Evolutionary conservation across 305 asterid species (phyloP).

Genomic region (Solanum hybrid): DNA sequence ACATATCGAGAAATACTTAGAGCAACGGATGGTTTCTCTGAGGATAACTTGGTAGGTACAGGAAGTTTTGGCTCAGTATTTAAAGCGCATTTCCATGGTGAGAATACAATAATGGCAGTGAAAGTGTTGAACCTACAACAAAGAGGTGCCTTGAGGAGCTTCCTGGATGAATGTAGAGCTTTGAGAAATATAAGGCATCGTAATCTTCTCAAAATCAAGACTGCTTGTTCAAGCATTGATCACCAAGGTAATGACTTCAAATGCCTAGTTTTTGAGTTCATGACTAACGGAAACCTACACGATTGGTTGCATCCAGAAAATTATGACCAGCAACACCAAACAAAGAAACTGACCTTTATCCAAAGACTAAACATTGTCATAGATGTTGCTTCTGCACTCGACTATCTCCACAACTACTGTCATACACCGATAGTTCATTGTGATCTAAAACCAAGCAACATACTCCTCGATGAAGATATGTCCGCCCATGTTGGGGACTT

Average conservation of each 20-base stretch:
- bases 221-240: constrained; percentile 25
- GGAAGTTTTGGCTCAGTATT: constrained; percentile 36
- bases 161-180: constrained; percentile 31
- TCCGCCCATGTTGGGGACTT: constrained; percentile 38
- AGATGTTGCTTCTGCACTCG: constrained; percentile 37
- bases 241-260: constrained; percentile 27
- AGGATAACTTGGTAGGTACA: constrained; percentile 20
- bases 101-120: constrained; percentile 20
- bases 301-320: constrained; percentile 18
- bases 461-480: constrained; percentile 29
- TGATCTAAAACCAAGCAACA: constrained; percentile 36
- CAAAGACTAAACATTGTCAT: constrained; percentile 28
- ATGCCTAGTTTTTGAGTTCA: constrained; percentile 28
- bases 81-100: constrained; percentile 11
- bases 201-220: constrained; percentile 22
- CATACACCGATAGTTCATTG: constrained; percentile 27
- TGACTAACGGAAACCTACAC: constrained; percentile 29
- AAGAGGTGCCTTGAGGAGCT: constrained; percentile 23
- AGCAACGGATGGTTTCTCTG: constrained; percentile 28
- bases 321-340: not conserved
- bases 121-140: constrained; percentile 24
- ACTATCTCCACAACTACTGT: constrained; percentile 31
- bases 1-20: constrained; percentile 17
- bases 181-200: constrained; percentile 28
- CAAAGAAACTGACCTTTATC: constrained; percentile 3